phyloP scores from a whole-genome alignment of 2,329 filamentous ascomycete species.

The Fusarium stilboides region DNA sequence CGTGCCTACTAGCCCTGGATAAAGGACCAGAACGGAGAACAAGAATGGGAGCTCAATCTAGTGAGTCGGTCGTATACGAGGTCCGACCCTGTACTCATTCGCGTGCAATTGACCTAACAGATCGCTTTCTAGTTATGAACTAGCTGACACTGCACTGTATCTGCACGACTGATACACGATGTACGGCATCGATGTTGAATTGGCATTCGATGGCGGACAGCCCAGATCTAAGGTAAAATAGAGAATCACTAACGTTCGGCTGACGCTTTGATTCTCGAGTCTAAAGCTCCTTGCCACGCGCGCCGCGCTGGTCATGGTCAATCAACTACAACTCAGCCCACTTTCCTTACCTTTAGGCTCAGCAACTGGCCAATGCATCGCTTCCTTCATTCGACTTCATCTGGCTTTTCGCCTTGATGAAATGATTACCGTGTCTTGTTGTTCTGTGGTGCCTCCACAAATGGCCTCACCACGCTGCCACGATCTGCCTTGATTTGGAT shows the following conservation, averaged over 20 bases:
- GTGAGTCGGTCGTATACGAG: conserved; percentile 12
- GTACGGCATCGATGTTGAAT: conserved; percentile 22
- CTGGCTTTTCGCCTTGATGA: conserved; percentile 19
- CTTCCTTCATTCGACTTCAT: conserved; percentile 29
- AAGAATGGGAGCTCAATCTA: background rate
- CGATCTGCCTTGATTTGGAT: conserved; percentile 9
- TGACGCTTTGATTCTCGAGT: conserved; percentile 39
- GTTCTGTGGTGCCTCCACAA: conserved; percentile 22
- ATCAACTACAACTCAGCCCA: conserved; percentile 43
- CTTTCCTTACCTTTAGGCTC: conserved; percentile 33
- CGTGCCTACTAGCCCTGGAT: conserved; percentile 5
- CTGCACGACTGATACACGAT: conserved; percentile 32
- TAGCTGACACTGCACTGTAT: conserved; percentile 14
- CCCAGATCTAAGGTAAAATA: conserved; percentile 33
- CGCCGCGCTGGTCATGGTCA: conserved; percentile 25
- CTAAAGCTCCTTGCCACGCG: conserved; percentile 44
- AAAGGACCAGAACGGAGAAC: conserved; percentile 2
- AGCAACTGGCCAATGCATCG: conserved; percentile 46
- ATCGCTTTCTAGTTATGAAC: background rate
- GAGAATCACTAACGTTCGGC: conserved; percentile 32
- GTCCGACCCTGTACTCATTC: conserved; percentile 21
- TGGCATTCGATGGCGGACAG: conserved; percentile 11
- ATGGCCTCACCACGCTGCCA: conserved; percentile 14
- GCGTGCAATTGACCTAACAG: conserved; percentile 20
- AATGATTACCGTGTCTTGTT: conserved; percentile 21